Conservation (phyloP, 1,284 basidiomycete genomes). For the Ceratobasidium sp. region DNA sequence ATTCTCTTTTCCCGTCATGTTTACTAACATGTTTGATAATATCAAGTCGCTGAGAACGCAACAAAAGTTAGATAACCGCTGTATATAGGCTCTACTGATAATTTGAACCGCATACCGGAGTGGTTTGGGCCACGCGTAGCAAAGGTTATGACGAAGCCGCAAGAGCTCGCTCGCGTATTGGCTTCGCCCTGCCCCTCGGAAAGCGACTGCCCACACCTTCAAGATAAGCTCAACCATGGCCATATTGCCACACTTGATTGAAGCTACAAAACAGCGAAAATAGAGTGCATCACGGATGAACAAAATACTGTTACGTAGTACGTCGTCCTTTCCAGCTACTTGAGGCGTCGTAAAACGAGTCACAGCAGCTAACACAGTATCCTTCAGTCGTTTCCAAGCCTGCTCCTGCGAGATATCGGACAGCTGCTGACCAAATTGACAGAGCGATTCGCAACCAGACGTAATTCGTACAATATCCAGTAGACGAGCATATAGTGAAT, state of each 20-base stretch:
- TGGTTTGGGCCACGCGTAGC: no score
- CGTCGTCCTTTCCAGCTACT: background rate
- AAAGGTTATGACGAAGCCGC: no score
- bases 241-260: background rate
- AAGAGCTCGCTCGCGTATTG: no score
- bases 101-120: no score
- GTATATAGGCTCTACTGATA: no score
- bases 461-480: no score
- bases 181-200: background rate
- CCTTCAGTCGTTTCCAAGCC: background rate
- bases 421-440: no score
- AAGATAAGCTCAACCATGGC: background rate
- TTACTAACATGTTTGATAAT: background rate
- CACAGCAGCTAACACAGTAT: background rate
- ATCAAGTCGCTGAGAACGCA: background rate
- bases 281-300: conserved; percentile 9
- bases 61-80: no score
- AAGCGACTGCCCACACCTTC: background rate
- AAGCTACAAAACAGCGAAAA: conserved; percentile 13
- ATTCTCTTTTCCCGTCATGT: no score
- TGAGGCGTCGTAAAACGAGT: background rate
- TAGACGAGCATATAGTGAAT: no score
- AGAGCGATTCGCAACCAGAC: no score
- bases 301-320: conserved; percentile 3
- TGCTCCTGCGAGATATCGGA: no score